Evolutionary conservation across 169 alveolate species (phyloP), one percentile per base, ranked within the genome.

Genomic region (Blepharisma undulans): DNA sequence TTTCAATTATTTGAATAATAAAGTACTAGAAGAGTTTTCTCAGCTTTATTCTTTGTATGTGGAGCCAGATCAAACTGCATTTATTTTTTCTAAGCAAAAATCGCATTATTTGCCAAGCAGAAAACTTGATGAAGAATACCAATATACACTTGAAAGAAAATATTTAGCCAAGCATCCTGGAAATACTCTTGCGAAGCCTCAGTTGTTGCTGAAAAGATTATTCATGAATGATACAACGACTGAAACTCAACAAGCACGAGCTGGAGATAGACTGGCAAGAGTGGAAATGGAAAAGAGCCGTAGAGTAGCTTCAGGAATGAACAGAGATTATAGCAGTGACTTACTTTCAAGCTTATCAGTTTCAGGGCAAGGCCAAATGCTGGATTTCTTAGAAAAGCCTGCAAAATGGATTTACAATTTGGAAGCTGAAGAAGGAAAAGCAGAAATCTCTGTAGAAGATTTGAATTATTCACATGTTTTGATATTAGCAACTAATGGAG

Each of bases 61-160:
- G 7, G 80, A 74, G 33, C 80, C 29, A 2, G 30, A 25, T 18
- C 80, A 22, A 25, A 29, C 29, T 22, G 80, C 29, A 0, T 29
- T 25, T 25, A 25, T 74, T 29, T 74, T 74, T 29, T 18, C 29
- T 25, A 74, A 74, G 16, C 80, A 91, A 92, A 89, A 72, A 7
- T 22, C 93, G 82, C 48, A 84, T 19, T 95, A 90, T 84, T 82
- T 92, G 89, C 77, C 92, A 59, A 88, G 92, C 76, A 91, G 94
- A 85, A 87, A 85, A 59, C 89, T 95, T 22, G 94, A 93, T 76
- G 97, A 95, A 71, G 97, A 95, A 76, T 88, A 77, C 86, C 92
- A 95, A 92, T 95, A 95, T 79, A 96, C 94, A 7, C 92, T 95
- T 79, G 96, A 95, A 60, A 84, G 97, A 74, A 95, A 92, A 87